Percentiles rank a stretch among this genome's conserved stretches.
These are phyloP conservation scores for Bassia scoparia DNA, from an alignment of 148 eudicot species.

Conservation along the genomic window DNA sequence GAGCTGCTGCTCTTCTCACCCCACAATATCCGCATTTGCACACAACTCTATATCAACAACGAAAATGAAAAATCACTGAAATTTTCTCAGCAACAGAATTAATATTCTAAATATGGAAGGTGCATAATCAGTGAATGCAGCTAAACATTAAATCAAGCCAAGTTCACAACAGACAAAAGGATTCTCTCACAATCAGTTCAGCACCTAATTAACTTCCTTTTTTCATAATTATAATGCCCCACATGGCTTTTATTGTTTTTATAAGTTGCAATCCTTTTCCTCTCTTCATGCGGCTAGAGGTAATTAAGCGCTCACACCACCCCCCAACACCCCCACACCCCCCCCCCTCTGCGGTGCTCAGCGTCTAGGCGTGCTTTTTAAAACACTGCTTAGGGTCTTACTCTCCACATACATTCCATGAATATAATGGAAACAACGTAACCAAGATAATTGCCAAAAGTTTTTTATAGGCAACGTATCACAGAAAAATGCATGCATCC, in stretches of 20 bases:
- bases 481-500: slow-evolving; percentile 6
- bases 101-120: not conserved
- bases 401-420: not conserved
- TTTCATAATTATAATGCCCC: not conserved
- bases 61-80: slow-evolving; percentile 7
- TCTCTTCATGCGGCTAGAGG: not conserved
- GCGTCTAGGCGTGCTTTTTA: too few species aligned
- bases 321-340: too few species aligned
- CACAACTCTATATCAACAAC: slow-evolving; percentile 44
- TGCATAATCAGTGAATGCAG: not conserved
- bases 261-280: not conserved
- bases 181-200: not conserved
- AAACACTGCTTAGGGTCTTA: too few species aligned
- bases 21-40: slow-evolving; percentile 81
- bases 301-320: too few species aligned
- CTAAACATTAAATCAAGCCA: not conserved
- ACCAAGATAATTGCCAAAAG: not conserved
- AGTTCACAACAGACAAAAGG: not conserved
- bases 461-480: not conserved
- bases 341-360: too few species aligned
- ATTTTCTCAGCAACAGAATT: not conserved
- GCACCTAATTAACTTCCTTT: not conserved
- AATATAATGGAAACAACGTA: not conserved
- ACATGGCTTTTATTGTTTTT: not conserved
- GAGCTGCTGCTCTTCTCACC: slow-evolving; percentile 57